A percentile compares a stretch with the other conserved stretches of the same genome.
Evolutionary conservation across 306 rosid species (phyloP).

Genomic region (Lathyrus tuberosus): DNA sequence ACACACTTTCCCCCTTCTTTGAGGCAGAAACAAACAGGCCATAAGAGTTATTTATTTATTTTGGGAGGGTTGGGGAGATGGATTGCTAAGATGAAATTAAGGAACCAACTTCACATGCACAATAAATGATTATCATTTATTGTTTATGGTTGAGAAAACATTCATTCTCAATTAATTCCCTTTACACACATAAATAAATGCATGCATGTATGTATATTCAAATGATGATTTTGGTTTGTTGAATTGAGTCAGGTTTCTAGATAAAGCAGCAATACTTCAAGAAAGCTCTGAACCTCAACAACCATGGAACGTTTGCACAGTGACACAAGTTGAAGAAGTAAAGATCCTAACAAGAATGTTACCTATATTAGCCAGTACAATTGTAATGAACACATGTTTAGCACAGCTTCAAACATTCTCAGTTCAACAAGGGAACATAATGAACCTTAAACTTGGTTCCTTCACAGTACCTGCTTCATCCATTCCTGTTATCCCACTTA

Average conservation of each 20-base stretch:
- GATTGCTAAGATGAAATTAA: background rate
- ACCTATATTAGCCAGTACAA: constrained; percentile 82
- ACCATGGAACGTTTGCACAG: constrained; percentile 77
- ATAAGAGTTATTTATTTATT: background rate
- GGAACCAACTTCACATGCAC: constrained; percentile 11
- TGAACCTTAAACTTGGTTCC: constrained; percentile 66
- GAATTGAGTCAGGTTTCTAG: constrained; percentile 64
- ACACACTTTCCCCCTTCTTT: too few species aligned
- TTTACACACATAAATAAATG: constrained; percentile 10
- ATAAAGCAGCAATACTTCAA: constrained; percentile 67
- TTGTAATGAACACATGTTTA: constrained; percentile 89
- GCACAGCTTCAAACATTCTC: constrained; percentile 97
- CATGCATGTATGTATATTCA: constrained; percentile 23
- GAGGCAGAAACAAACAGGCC: too few species aligned
- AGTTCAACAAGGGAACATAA: constrained; percentile 66
- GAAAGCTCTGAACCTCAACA: constrained; percentile 44
- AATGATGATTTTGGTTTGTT: constrained; percentile 26
- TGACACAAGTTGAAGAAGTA: constrained; percentile 92
- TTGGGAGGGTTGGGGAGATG: background rate
- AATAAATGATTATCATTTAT: constrained; percentile 11
- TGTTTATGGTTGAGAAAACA: background rate
- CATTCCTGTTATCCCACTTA: constrained; percentile 75
- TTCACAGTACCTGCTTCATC: constrained; percentile 71
- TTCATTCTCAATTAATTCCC: background rate
- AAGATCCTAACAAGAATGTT: constrained; percentile 82